Evolutionary conservation across 768 basidiomycete species (phyloP), one percentile per base, ranked within the genome.

Genomic region (Tylopilus subfusipes): DNA sequence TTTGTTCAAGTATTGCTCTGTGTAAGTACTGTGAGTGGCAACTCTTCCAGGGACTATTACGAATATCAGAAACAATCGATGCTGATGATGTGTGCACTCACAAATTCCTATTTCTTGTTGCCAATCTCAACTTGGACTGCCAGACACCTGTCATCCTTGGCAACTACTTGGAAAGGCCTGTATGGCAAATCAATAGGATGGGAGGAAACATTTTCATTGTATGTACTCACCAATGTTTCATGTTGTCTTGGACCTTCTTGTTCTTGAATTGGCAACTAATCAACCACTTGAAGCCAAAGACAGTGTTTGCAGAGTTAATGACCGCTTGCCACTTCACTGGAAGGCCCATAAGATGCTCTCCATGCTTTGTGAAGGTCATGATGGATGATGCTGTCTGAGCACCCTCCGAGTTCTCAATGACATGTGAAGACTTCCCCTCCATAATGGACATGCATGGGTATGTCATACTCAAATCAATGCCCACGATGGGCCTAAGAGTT

Each of bases 341-440:
- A 39, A 97, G 83, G 73, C 96, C 96, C 56, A 97, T 87, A 30
- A 98, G 80, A 54, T 95, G 92, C 72, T 99, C 96, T n/a, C n/a
- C n/a, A n/a, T n/a, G n/a, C n/a, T n/a, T n/a, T n/a, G n/a, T n/a
- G n/a, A n/a, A n/a, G n/a, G 52, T 93, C 93, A 65, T 98, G 94
- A 98, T 93, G 38, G 97, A 99, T 3, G 97, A 97, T 16, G 97
- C 98, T 58, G 97, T 98, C 62, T 96, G 86, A 52, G 90, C 90
- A 78, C 97, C 96, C 78, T 98, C 96, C 6, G 95, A 78, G 78
- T 98, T 98, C 76, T 98, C 97, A 63, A 99, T 88, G 59, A 98
- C 96, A 61, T n/a, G n/a, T n/a, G n/a, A n/a, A n/a, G n/a, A n/a
- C n/a, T n/a, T n/a, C n/a, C n/a, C n/a, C n/a, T n/a, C 95, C 92